These are phyloP conservation scores for Excoecaria cochinchinensis DNA, from an alignment of 345 rosid species.

Conservation along the genomic window DNA sequence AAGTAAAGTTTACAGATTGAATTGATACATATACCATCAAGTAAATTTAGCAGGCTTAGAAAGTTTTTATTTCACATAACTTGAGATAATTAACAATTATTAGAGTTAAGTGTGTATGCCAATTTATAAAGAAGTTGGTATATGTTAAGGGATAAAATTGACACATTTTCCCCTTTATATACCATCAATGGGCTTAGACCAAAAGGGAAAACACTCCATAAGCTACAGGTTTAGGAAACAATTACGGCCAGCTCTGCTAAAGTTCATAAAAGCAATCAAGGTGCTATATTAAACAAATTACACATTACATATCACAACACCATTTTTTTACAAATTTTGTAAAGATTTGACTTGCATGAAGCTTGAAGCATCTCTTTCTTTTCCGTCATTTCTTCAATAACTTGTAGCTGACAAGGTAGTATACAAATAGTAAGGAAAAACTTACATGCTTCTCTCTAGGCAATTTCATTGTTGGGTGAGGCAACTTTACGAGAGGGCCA, in stretches of 20 bases:
- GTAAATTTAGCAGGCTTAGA: no score
- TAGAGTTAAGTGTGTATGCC: no score
- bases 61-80: no score
- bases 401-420: neutral
- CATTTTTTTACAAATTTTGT: neutral
- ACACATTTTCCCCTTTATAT: no score
- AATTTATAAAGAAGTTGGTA: no score
- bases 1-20: no score
- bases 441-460: slow-evolving; percentile 89
- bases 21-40: no score
- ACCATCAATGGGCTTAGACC: neutral
- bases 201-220: neutral
- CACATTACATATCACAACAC: neutral
- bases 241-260: neutral
- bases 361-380: neutral
- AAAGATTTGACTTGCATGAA: neutral
- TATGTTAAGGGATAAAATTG: no score
- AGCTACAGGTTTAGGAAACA: neutral
- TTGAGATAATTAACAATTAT: no score
- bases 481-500: slow-evolving; percentile 81
- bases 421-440: neutral
- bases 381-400: neutral
- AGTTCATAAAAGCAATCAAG: no score
- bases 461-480: slow-evolving; percentile 65
- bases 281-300: neutral